These are phyloP conservation scores for Murraya koenigii DNA, from an alignment of 345 rosid species.

Conservation along the genomic window DNA sequence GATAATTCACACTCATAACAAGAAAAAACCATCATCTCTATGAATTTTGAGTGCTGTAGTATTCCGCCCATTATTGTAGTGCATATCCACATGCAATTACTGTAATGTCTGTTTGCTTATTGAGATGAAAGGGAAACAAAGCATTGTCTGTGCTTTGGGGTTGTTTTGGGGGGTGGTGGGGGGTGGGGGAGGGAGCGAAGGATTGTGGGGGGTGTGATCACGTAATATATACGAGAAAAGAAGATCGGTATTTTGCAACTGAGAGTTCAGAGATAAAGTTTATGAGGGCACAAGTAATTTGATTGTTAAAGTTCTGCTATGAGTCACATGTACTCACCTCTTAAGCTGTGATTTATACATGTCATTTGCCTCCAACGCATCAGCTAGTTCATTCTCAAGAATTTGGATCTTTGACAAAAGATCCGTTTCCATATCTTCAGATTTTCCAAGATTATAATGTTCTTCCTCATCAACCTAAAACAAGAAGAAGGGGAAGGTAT, in stretches of 20 bases:
- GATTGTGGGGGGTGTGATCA: background rate
- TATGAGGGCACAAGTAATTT: background rate
- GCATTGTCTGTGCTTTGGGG: too few relatives aligned
- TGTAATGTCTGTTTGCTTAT: background rate
- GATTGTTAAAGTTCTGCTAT: background rate
- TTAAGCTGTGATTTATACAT: constrained; percentile 54
- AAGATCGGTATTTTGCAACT: background rate
- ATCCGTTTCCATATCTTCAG: constrained; percentile 21
- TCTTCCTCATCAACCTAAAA: constrained; percentile 31
- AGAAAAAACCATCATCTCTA: background rate
- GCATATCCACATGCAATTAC: background rate
- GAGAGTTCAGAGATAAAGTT: background rate
- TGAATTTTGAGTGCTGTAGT: background rate
- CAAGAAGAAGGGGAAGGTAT: background rate
- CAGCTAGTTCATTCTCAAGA: constrained; percentile 53
- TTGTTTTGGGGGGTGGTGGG: too few relatives aligned
- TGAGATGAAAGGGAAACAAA: background rate
- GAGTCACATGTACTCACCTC: constrained; percentile 28
- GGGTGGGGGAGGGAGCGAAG: too few relatives aligned
- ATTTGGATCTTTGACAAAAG: constrained; percentile 37
- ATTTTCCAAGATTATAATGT: constrained; percentile 14
- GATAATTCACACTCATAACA: background rate
- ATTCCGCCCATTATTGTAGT: background rate
- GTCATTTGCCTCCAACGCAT: constrained; percentile 55
- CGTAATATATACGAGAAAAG: background rate